These are phyloP conservation scores for Papiliotrema laurentii DNA, from an alignment of 1,284 basidiomycete genomes.

Conservation along the genomic window DNA sequence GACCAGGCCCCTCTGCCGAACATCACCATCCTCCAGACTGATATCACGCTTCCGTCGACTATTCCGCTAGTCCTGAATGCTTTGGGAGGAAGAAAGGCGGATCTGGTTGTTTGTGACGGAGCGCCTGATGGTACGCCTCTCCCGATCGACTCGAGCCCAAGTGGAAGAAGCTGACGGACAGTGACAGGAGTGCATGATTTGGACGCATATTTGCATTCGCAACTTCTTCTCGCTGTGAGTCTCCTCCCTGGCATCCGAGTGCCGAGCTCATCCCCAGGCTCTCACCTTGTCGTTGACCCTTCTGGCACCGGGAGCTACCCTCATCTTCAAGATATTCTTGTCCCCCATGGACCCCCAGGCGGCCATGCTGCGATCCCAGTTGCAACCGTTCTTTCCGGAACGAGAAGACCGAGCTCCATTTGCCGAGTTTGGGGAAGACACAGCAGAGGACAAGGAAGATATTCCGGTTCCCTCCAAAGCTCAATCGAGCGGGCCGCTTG, in stretches of 20 bases:
- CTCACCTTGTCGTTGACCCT: conserved; percentile 54
- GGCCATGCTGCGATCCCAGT: conserved; percentile 49
- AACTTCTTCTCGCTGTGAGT: conserved; percentile 53
- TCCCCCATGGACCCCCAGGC: conserved; percentile 49
- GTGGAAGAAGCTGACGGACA: conserved; percentile 16
- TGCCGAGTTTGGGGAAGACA: conserved; percentile 23
- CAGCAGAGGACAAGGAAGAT: conserved; percentile 19
- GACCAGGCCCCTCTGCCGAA: conserved; percentile 53
- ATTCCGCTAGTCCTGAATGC: conserved; percentile 52
- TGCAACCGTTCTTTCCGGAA: conserved; percentile 51
- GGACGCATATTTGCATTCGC: conserved; percentile 57
- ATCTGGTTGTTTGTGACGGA: conserved; percentile 58
- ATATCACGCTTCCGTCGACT: conserved; percentile 55
- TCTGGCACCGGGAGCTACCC: conserved; percentile 52
- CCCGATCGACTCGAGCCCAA: too few relatives aligned
- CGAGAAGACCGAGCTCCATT: conserved; percentile 6
- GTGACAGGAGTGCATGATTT: conserved; percentile 58
- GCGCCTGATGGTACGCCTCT: conserved; percentile 55
- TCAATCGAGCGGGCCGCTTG: not conserved
- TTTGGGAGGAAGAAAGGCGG: conserved; percentile 51
- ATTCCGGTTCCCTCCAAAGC: not conserved
- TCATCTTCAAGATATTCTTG: conserved; percentile 58
- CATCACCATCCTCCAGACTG: conserved; percentile 54
- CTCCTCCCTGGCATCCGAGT: not conserved
- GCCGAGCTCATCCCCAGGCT: conserved; percentile 37